Percentiles rank a stretch among this genome's conserved stretches.
Evolutionary conservation across 306 rosid genomes (phyloP).

Genomic region (Cucurbita ficifolia): DNA sequence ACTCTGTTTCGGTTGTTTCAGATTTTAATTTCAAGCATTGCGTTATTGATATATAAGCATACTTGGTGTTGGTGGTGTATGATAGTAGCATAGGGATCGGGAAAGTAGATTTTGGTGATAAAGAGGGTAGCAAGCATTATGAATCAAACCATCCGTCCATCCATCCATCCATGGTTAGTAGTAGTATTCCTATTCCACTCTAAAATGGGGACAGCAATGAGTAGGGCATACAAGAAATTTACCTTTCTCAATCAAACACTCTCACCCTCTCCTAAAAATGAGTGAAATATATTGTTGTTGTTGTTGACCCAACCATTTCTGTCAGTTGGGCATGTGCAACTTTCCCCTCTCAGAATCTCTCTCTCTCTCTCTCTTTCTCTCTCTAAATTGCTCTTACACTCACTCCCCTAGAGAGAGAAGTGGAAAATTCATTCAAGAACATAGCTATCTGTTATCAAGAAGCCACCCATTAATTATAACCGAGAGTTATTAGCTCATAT

Average conservation of each 20-base stretch:
- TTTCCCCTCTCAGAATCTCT: constrained; percentile 7
- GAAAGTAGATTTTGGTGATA: background rate
- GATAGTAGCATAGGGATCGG: no score
- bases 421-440: no score
- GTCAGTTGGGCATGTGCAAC: constrained; percentile 10
- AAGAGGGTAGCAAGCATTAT: background rate
- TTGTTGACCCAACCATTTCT: background rate
- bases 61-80: no score
- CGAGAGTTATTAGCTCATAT: no score
- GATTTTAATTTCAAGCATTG: background rate
- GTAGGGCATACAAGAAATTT: background rate
- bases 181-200: background rate
- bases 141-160: background rate
- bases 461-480: no score
- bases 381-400: background rate
- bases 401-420: no score
- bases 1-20: background rate
- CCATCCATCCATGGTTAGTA: background rate
- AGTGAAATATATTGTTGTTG: background rate
- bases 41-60: background rate
- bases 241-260: background rate
- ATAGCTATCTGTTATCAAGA: no score
- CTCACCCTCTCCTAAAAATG: constrained; percentile 4
- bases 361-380: background rate
- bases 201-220: background rate